Evolutionary conservation across 345 rosid genomes (phyloP), one percentile per base, ranked within the genome.

Genomic region (Salix suchowensis): DNA sequence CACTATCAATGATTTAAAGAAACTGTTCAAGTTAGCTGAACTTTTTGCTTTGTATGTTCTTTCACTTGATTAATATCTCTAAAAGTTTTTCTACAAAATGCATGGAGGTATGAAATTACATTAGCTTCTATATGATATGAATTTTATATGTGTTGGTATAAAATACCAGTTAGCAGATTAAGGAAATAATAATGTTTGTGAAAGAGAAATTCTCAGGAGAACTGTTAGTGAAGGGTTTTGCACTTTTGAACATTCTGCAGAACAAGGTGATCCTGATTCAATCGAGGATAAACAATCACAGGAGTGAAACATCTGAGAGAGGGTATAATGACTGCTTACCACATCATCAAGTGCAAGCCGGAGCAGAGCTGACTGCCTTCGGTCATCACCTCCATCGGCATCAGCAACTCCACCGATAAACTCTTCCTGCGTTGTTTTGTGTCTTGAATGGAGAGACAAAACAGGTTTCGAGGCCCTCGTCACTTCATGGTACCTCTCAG

Each of bases 331-430:
- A 62, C 28, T 50, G 75, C 48, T 84, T 81, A 96, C 99, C 90
- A 96, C 99, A 68, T 93, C 99, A 69, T 96, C 99, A 65, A 96
- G 91, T 7, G 99, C 99, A 24, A 93, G 98, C 90, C 99, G 89
- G 69, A 93, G 92, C 85, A 91, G 88, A 80, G 98, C 94, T 14
- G 90, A 89, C 71, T 89, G 93, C 87, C 89, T 89, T 61, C 78
- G 78, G 66, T 71, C 86, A 83, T 91, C 93, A 68, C 87, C 85
- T 79, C 92, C 94, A 68, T 91, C 91, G 28, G 81, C 84, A 78
- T 91, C 99, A 23, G 91, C 84, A 76, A 96, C 85, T 23, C 90
- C 91, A 1, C 83, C 82, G 40, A 96, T 92, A 82, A 91, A 86
- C 77, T 96, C 99, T 87, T 93, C 98, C 82, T 91, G 97, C 1